These are phyloP conservation scores for Tricholoma saponaceum DNA, from an alignment of 768 basidiomycete species.

Conservation along the genomic window DNA sequence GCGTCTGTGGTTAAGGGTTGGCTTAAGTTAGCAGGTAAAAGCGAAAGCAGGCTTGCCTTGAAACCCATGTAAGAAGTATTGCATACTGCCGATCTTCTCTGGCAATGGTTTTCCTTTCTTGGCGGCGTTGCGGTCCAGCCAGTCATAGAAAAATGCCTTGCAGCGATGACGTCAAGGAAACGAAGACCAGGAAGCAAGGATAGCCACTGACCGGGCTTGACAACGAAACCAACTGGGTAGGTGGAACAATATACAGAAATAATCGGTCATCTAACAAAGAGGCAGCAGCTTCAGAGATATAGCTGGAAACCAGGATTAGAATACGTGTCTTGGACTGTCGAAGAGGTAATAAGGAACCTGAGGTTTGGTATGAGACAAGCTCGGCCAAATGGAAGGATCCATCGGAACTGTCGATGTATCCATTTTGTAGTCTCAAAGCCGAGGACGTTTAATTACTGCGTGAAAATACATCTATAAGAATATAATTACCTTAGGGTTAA, in stretches of 20 bases:
- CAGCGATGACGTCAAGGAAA: neutral
- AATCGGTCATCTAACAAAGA: slow-evolving; percentile 77
- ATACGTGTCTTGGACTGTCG: neutral
- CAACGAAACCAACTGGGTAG: slow-evolving; percentile 78
- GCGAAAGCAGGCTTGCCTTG: slow-evolving; percentile 41
- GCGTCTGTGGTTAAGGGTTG: slow-evolving; percentile 49
- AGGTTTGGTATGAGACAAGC: slow-evolving; percentile 88
- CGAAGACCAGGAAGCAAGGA: neutral
- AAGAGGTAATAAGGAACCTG: slow-evolving; percentile 42
- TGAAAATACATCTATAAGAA: neutral
- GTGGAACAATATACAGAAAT: slow-evolving; percentile 76
- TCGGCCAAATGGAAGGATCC: slow-evolving; percentile 88
- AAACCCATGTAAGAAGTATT: slow-evolving; percentile 82
- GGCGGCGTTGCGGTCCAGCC: slow-evolving; percentile 76
- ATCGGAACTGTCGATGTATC: slow-evolving; percentile 84
- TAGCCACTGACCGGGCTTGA: slow-evolving; percentile 58
- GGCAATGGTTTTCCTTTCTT: slow-evolving; percentile 84
- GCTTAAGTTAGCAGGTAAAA: neutral
- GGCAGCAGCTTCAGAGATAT: slow-evolving; percentile 87
- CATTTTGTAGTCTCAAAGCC: slow-evolving; percentile 73
- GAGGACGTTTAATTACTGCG: neutral
- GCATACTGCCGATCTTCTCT: slow-evolving; percentile 89
- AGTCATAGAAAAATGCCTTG: slow-evolving; percentile 90
- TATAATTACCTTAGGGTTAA: slow-evolving; percentile 73
- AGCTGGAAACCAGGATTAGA: slow-evolving; percentile 39